phyloP scores from a whole-genome alignment of 1,139 yeast species.

The Pichia sp. region DNA sequence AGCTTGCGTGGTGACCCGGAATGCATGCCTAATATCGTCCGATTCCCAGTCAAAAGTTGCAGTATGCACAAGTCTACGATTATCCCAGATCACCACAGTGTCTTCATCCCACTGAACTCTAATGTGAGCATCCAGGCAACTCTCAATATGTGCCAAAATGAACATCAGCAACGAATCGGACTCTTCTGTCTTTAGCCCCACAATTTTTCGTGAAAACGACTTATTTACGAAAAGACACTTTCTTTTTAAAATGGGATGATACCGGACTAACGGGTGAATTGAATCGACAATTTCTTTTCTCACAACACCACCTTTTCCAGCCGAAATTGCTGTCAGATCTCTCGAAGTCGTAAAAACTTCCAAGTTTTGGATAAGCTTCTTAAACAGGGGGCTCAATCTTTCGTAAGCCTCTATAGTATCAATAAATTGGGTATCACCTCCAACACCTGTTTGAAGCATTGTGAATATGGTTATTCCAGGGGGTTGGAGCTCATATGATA shows the following conservation, averaged over 20 bases:
- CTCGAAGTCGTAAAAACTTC: constrained; percentile 65
- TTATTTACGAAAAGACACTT: constrained; percentile 57
- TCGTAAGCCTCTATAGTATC: constrained; percentile 66
- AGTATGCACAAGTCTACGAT: constrained; percentile 59
- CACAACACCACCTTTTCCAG: constrained; percentile 55
- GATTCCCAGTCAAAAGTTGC: constrained; percentile 63
- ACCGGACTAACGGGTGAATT: constrained; percentile 64
- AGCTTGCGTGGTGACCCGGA: constrained; percentile 64
- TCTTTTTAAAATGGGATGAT: constrained; percentile 63
- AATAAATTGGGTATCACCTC: constrained; percentile 73
- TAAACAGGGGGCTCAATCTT: constrained; percentile 58
- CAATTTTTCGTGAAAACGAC: constrained; percentile 58
- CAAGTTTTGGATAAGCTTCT: constrained; percentile 51
- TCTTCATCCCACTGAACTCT: constrained; percentile 56
- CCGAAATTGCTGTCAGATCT: constrained; percentile 60
- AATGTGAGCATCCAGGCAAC: constrained; percentile 50
- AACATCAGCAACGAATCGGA: constrained; percentile 52
- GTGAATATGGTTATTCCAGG: constrained; percentile 64
- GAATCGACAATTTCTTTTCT: constrained; percentile 58
- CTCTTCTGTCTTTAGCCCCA: constrained; percentile 64
- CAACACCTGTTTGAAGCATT: constrained; percentile 53
- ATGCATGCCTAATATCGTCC: constrained; percentile 58
- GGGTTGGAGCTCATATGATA: constrained; percentile 65
- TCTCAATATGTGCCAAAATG: constrained; percentile 48
- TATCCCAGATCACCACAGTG: constrained; percentile 71